These are phyloP conservation scores for Penicillium cataractarum DNA, from an alignment of 495 filamentous ascomycete species.

Conservation along the genomic window DNA sequence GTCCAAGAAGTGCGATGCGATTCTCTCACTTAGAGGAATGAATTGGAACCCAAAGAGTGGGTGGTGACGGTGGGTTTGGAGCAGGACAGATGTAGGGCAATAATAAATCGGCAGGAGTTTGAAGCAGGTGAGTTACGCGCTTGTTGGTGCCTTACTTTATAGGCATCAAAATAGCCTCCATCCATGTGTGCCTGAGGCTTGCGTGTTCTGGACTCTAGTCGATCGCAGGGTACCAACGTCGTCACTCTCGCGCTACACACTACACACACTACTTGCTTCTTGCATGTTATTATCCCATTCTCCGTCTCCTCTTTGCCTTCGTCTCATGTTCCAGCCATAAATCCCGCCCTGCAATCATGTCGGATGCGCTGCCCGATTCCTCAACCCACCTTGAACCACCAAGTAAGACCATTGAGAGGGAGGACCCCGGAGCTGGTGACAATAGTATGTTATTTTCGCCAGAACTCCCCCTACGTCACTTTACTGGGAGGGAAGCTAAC, in stretches of 20 bases:
- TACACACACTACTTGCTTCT: constrained; percentile 3
- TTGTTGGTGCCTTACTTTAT: constrained; percentile 11
- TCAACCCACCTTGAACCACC: constrained; percentile 65
- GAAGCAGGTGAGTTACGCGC: constrained; percentile 23
- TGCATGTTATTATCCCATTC: constrained; percentile 23
- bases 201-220: constrained; percentile 42
- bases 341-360: constrained; percentile 37
- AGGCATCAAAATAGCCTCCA: constrained; percentile 10
- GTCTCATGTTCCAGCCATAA: constrained; percentile 27
- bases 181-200: constrained; percentile 38
- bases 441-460: constrained; percentile 58
- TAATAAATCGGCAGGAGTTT: constrained; percentile 34
- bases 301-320: constrained; percentile 16
- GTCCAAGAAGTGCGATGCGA: constrained; percentile 9
- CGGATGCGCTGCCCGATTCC: constrained; percentile 43
- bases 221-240: constrained; percentile 39
- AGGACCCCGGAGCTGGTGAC: constrained; percentile 84
- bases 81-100: constrained; percentile 21
- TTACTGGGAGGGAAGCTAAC: constrained; percentile 13
- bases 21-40: constrained; percentile 10
- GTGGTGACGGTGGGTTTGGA: constrained; percentile 11
- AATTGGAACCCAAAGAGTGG: constrained; percentile 15
- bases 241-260: constrained; percentile 34
- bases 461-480: constrained; percentile 6
- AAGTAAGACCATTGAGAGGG: constrained; percentile 61